Evolutionary conservation across 2,329 filamentous ascomycete species (phyloP).

Genomic region (Phialophora expanda): DNA sequence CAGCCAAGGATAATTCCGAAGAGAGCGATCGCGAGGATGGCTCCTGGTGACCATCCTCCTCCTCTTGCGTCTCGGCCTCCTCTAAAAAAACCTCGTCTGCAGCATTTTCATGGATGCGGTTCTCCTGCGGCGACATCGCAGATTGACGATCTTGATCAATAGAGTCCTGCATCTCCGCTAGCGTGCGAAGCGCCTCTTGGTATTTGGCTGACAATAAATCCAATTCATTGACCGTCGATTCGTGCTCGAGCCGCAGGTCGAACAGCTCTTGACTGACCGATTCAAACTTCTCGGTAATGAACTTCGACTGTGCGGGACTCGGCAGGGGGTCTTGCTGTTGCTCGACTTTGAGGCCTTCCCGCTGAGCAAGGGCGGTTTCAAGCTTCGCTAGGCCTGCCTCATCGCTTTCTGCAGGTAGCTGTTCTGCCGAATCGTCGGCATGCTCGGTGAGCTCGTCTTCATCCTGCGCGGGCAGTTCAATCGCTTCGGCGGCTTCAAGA

Average conservation of each 20-base stretch:
- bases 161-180: slow-evolving; percentile 84
- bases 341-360: slow-evolving; percentile 50
- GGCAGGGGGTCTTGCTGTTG: slow-evolving; percentile 57
- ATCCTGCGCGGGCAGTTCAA: slow-evolving; percentile 45
- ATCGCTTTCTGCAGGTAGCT: slow-evolving; percentile 35
- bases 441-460: slow-evolving; percentile 39
- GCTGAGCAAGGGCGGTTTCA: slow-evolving; percentile 44
- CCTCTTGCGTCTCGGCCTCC: slow-evolving; percentile 64
- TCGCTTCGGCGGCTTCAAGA: slow-evolving; percentile 52
- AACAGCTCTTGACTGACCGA: slow-evolving; percentile 88
- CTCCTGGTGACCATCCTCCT: slow-evolving; percentile 69
- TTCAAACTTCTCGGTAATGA: slow-evolving; percentile 91
- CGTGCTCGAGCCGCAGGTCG: slow-evolving; percentile 88
- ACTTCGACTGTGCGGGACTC: slow-evolving; percentile 79
- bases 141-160: slow-evolving; percentile 76
- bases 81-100: slow-evolving; percentile 85
- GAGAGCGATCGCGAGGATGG: slow-evolving; percentile 90
- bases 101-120: slow-evolving; percentile 49
- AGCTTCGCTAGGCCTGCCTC: slow-evolving; percentile 46
- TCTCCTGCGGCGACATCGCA: slow-evolving; percentile 46
- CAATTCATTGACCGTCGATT: slow-evolving; percentile 78
- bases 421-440: slow-evolving; percentile 33
- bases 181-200: slow-evolving; percentile 79
- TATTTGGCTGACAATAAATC: slow-evolving; percentile 86
- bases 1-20: slow-evolving; percentile 87